These are phyloP conservation scores for Tolypocladium capitatum DNA, from an alignment of 2,329 filamentous ascomycete species.

Conservation along the genomic window DNA sequence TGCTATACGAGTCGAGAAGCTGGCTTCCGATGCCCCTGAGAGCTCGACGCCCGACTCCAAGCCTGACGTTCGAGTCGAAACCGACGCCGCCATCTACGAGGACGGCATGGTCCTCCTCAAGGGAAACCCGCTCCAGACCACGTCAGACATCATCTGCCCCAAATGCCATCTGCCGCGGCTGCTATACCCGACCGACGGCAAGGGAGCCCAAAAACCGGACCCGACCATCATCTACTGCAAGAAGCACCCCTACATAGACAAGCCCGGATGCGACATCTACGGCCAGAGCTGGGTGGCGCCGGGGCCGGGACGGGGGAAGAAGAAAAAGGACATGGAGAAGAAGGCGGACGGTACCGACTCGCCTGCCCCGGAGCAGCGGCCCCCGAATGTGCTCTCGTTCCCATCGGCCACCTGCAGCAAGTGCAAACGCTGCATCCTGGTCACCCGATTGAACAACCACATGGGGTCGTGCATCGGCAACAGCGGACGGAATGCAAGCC, in stretches of 20 bases:
- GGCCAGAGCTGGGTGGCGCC: slow-evolving; percentile 69
- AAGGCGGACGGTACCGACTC: slow-evolving; percentile 36
- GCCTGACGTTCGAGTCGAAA: slow-evolving; percentile 47
- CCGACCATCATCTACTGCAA: slow-evolving; percentile 65
- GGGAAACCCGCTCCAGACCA: slow-evolving; percentile 59
- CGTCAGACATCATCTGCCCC: slow-evolving; percentile 57
- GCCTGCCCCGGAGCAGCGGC: slow-evolving; percentile 38
- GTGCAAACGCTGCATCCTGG: slow-evolving; percentile 52
- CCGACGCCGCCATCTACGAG: slow-evolving; percentile 55
- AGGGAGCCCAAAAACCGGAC: slow-evolving; percentile 50
- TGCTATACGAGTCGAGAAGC: slow-evolving; percentile 50
- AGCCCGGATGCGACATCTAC: slow-evolving; percentile 67
- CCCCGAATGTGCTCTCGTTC: slow-evolving; percentile 49
- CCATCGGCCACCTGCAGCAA: slow-evolving; percentile 55
- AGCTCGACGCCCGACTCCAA: slow-evolving; percentile 37
- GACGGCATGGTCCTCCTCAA: slow-evolving; percentile 56
- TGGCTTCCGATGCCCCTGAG: slow-evolving; percentile 42
- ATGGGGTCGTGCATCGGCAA: slow-evolving; percentile 57
- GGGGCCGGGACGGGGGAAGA: slow-evolving; percentile 57
- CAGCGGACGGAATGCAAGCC: slow-evolving; percentile 48
- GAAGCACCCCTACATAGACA: slow-evolving; percentile 63
- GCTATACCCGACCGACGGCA: slow-evolving; percentile 59
- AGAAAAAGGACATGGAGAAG: slow-evolving; percentile 65
- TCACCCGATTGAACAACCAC: slow-evolving; percentile 53
- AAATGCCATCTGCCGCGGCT: slow-evolving; percentile 63